Evolutionary conservation across 2,329 filamentous ascomycete genomes (phyloP), one percentile per base, ranked within the genome.

Genomic region (Nemania abortiva): DNA sequence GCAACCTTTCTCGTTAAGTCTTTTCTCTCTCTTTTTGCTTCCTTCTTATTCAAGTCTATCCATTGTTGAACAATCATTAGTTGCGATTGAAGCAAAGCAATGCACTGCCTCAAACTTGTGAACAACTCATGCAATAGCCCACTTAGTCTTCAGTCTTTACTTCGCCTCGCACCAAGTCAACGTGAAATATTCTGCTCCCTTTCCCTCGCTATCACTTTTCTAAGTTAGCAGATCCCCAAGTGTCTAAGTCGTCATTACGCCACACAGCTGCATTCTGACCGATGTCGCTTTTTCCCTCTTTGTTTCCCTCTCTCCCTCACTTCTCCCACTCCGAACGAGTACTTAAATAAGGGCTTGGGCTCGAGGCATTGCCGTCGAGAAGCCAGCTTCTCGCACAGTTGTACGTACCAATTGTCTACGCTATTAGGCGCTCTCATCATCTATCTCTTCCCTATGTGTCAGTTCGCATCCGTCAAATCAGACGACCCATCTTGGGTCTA

Each of bases 121-220:
- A 61, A 68, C 66, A 62, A 39, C 53, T 65, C 57, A 54, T n/a
- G 29, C 57, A 45, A 50, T 56, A 53, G 63, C 53, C 63, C 58
- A 63, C 57, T 67, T 64, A 49, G 37, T 58, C 47, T 31, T 57
- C 54, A 27, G 18, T 55, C 24, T 50, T 29, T 3, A 20, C 52
- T 18, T 45, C 57, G 57, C 34, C 49, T 65, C 42, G 10, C 45
- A 18, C 62, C 10, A 53, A 52, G 54, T 20, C 22, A 37, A 49
- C 37, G 54, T 37, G 53, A 18, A 42, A 42, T 15, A 42, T 11
- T 42, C 18, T 42, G 15, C 11, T 42, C 11, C 15, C 13, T 15
- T 42, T 42, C 15, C 15, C 15, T 18, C 39, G 15, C 13, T 37
- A 11, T 67, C 24, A 53, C n/a, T 22, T 52, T 29, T 22, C 37